Base-by-base conservation (phyloP, 2,329 filamentous ascomycete genomes). In the Fusarium vanettenii region DNA sequence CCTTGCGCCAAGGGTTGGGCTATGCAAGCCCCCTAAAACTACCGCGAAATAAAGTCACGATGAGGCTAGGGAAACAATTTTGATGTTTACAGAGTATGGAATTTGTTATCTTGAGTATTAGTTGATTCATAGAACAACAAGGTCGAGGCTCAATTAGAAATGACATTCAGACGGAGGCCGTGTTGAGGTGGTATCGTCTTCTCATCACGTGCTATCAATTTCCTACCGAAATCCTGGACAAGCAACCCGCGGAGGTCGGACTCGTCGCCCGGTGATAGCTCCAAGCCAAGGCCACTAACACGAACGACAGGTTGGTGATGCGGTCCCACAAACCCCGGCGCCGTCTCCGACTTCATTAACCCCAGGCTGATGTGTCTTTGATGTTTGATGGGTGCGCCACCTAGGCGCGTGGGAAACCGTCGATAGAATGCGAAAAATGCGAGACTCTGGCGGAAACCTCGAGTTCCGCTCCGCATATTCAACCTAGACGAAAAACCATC, bases 1-100 rank as follows among this genome's bases (percentile, higher is more conserved):
- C 73, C 73, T 75, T 75, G 67, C 55, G 69, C 70, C 72, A 60
- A 71, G 61, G 60, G 31, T 33, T 50, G 59, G 27, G 55, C 55
- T 63, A 70, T 66, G 62, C 31, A 61, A 66, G 50, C 50, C 66
- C 64, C 33, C 35, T 22, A 20, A 43, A 55, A 35, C 29, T 45
- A 59, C 55, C 41, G 14, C 39, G 29, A 64, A 39, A 60, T 67
- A 18, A 66, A 25, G 41, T 69, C 60, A 61, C 27, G 35, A 59
- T 11, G 29, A 39, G 33, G 41, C 41, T 33, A 63, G 67, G 48
- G 67, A 48, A 31, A 22, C 4, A 14, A 41, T 16, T 18, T 20
- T 10, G 33, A 60, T 29, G 22, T 52, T 29, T 13, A 50, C 2
- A 18, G 22, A 31, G 48, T 31, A 22, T 27, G 11, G 45, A 27